Percentiles rank a stretch among this genome's conserved stretches.
phyloP scores from a whole-genome alignment of 441 rosid species.

The Euphorbia schlechtendalii region DNA sequence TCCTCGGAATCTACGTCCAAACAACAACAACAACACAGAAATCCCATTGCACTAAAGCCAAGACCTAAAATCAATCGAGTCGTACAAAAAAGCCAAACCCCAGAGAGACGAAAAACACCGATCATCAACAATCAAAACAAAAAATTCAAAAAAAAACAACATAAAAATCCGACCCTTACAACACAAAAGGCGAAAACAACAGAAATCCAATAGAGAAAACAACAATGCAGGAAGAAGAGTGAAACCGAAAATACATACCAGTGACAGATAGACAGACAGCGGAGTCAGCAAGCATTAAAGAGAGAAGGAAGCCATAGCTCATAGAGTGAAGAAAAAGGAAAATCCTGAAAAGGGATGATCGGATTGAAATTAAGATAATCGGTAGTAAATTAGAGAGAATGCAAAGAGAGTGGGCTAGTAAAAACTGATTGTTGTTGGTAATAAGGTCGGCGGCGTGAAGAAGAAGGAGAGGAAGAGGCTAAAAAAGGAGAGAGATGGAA shows the following conservation, averaged over 20 bases:
- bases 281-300: constrained; percentile 19
- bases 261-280: constrained; percentile 20
- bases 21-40: constrained; percentile 1
- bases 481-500: constrained; percentile 13
- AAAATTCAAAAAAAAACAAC: neutral
- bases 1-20: constrained; percentile 30
- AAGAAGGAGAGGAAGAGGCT: constrained; percentile 35
- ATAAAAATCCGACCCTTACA: constrained; percentile 24
- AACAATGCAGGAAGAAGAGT: constrained; percentile 28
- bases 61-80: constrained; percentile 12
- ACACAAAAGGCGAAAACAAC: constrained; percentile 18
- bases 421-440: constrained; percentile 17
- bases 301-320: constrained; percentile 17
- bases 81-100: constrained; percentile 19
- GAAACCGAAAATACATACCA: constrained; percentile 25
- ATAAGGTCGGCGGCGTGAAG: constrained; percentile 66
- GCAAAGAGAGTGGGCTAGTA: constrained; percentile 43
- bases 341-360: constrained; percentile 10
- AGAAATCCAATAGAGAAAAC: constrained; percentile 28
- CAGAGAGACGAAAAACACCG: constrained; percentile 20
- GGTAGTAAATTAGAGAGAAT: constrained; percentile 28
- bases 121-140: constrained; percentile 22
- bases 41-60: constrained; percentile 19
- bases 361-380: neutral
- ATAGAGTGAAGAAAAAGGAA: constrained; percentile 13